Evolutionary conservation across 2,329 filamentous ascomycete genomes (phyloP).

Genomic region (Arthrobotrys entomopaga): DNA sequence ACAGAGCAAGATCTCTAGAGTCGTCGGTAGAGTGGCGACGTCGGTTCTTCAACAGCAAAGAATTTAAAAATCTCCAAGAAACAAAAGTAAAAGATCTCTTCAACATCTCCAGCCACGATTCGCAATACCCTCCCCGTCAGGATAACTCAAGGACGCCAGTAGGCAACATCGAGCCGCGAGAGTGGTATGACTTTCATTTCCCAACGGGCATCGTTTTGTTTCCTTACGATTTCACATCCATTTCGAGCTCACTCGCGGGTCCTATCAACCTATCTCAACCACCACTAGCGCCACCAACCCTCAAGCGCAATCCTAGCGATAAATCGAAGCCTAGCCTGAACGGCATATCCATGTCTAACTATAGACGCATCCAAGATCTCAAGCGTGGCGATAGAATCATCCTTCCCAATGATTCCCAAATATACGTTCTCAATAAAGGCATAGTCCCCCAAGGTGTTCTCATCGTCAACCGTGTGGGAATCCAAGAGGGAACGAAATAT

Average conservation of each 20-base stretch:
- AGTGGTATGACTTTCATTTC: constrained; percentile 51
- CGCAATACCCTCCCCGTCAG: constrained; percentile 28
- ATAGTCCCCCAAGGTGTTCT: constrained; percentile 38
- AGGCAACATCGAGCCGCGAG: constrained; percentile 19
- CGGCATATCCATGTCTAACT: constrained; percentile 41
- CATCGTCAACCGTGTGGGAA: constrained; percentile 36
- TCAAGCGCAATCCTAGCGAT: constrained; percentile 27
- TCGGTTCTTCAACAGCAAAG: constrained; percentile 23
- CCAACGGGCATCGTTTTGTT: constrained; percentile 45
- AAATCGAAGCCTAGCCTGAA: constrained; percentile 22
- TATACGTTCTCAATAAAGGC: constrained; percentile 35
- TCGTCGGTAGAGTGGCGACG: constrained; percentile 28
- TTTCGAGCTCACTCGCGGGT: constrained; percentile 2
- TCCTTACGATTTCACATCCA: constrained; percentile 25
- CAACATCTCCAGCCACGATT: constrained; percentile 23
- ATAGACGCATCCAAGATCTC: constrained; percentile 44
- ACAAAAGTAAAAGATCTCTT: constrained; percentile 43
- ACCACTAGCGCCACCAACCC: neutral
- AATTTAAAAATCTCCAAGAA: constrained; percentile 33
- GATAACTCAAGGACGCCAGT: constrained; percentile 23
- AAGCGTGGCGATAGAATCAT: constrained; percentile 37
- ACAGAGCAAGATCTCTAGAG: constrained; percentile 9
- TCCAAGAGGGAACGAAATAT: constrained; percentile 32
- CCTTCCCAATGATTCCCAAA: constrained; percentile 45
- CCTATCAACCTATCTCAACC: neutral